Conservation (phyloP, 1,284 basidiomycete species). For the Leccinum laetum region DNA sequence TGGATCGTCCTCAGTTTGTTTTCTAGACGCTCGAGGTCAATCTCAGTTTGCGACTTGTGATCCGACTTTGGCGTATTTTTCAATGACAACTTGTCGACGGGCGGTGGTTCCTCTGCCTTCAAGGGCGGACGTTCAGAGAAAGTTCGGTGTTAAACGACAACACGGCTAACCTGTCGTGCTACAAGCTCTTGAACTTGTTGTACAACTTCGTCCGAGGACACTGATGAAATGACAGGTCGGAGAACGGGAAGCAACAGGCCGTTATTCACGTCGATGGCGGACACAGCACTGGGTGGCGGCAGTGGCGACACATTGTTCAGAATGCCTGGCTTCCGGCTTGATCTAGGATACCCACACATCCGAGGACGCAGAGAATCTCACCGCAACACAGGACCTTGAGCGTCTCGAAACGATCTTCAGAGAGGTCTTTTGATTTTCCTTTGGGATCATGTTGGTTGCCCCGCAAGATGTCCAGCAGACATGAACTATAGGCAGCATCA, state of each 20-base stretch:
- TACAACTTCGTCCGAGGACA: slow-evolving; percentile 58
- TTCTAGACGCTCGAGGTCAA: slow-evolving; percentile 77
- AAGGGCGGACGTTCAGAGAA: slow-evolving; percentile 1
- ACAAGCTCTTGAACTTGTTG: slow-evolving; percentile 56
- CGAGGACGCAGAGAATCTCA: slow-evolving; percentile 30
- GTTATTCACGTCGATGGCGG: slow-evolving; percentile 67
- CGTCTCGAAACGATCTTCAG: slow-evolving; percentile 51
- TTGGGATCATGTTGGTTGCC: slow-evolving; percentile 36
- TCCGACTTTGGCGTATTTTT: slow-evolving; percentile 68
- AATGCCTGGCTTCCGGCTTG: slow-evolving; percentile 50
- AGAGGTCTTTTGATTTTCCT: slow-evolving; percentile 44
- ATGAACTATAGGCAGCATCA: slow-evolving; percentile 64
- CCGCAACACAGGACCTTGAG: slow-evolving; percentile 75
- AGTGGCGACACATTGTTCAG: slow-evolving; percentile 76
- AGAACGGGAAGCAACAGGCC: slow-evolving; percentile 76
- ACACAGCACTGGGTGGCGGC: slow-evolving; percentile 61
- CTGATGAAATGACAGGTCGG: slow-evolving; percentile 63
- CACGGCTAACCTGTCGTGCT: slow-evolving; percentile 46
- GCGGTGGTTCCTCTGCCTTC: slow-evolving; percentile 46
- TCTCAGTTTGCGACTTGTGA: slow-evolving; percentile 67
- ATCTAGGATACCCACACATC: background rate
- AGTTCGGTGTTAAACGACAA: background rate
- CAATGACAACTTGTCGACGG: slow-evolving; percentile 56
- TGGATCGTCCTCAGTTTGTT: slow-evolving; percentile 71
- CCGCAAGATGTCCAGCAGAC: slow-evolving; percentile 70